phyloP scores from a whole-genome alignment of 2,329 filamentous ascomycete species.

The Hortaea werneckii region DNA sequence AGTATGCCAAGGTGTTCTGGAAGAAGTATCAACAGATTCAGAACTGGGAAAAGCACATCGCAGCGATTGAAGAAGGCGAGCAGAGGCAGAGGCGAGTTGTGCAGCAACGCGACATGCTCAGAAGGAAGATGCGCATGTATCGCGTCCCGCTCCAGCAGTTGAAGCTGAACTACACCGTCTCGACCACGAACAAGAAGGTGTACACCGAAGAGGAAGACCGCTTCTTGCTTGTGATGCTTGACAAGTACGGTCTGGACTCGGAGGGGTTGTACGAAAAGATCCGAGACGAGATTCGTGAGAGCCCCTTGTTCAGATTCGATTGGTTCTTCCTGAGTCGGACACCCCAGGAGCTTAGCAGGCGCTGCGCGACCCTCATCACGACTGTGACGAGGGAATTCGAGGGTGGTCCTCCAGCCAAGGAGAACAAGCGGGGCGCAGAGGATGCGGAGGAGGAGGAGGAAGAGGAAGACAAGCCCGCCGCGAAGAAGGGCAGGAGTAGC shows the following conservation, averaged over 20 bases:
- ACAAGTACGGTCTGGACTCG: constrained; percentile 83
- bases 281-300: constrained; percentile 92
- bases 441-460: constrained; percentile 79
- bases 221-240: constrained; percentile 85
- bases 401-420: constrained; percentile 39
- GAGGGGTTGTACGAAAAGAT: constrained; percentile 88
- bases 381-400: constrained; percentile 95
- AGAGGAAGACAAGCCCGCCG: constrained; percentile 59
- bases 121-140: constrained; percentile 92
- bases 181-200: constrained; percentile 98
- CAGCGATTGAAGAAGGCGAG: constrained; percentile 85
- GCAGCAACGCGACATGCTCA: constrained; percentile 83
- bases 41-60: constrained; percentile 81
- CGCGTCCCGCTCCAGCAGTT: constrained; percentile 96
- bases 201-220: constrained; percentile 98
- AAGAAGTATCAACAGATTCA: constrained; percentile 82
- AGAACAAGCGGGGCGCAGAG: constrained; percentile 63
- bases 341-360: constrained; percentile 79
- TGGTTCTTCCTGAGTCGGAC: constrained; percentile 98
- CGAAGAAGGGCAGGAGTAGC: constrained; percentile 87
- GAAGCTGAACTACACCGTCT: constrained; percentile 98
- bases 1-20: constrained; percentile 94
- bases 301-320: constrained; percentile 90
- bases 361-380: constrained; percentile 87
- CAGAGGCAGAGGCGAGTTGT: constrained; percentile 80